These are phyloP conservation scores for Rosa multiflora DNA, from an alignment of 306 rosid species.

Conservation along the genomic window DNA sequence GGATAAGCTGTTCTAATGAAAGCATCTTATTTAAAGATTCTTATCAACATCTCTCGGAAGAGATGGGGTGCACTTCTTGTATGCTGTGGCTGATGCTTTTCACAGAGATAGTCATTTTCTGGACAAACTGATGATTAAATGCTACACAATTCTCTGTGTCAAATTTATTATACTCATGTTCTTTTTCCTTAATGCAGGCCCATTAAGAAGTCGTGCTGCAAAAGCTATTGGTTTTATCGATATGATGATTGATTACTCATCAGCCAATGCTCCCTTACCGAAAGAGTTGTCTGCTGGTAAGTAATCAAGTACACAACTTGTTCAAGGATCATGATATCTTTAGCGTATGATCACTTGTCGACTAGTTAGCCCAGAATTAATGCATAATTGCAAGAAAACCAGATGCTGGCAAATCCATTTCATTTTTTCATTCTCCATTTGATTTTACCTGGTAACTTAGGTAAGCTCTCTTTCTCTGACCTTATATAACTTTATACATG, in stretches of 20 bases:
- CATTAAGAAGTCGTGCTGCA: conserved; percentile 94
- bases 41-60: neutral
- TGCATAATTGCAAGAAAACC: neutral
- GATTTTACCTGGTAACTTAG: neutral
- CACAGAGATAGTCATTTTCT: neutral
- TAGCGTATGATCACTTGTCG: neutral
- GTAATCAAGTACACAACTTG: conserved; percentile 5
- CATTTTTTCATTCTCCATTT: neutral
- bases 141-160: neutral
- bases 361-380: neutral
- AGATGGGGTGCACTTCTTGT: neutral
- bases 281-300: conserved; percentile 86
- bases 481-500: neutral
- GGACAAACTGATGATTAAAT: neutral
- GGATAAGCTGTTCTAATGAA: neutral
- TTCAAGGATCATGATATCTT: neutral
- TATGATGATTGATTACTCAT: conserved; percentile 88
- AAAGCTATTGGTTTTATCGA: conserved; percentile 95
- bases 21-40: neutral
- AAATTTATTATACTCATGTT: neutral
- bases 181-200: conserved; percentile 45
- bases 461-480: neutral
- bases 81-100: neutral
- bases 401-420: neutral
- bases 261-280: conserved; percentile 82